Base-by-base conservation (phyloP, 352 stramenopile genomes). In the Phytophthora uliginosa region DNA sequence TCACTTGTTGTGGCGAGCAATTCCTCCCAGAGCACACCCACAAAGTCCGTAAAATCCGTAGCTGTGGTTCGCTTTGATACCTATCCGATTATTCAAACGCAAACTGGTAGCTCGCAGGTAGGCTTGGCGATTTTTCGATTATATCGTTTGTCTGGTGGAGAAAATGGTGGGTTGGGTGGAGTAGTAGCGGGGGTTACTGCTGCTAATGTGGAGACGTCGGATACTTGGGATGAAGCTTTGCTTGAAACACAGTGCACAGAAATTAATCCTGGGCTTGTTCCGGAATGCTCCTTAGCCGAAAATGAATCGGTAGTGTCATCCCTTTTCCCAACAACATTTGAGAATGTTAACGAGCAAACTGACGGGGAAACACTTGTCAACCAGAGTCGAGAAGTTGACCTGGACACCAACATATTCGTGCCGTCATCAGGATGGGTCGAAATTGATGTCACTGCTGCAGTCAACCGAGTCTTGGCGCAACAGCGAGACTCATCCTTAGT, bases 141-240 rank as follows among this genome's bases (percentile, higher is more conserved):
- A 18, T 93, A 78, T 77, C 85, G 86, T 0, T n/a, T 87, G 1
- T 78, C 61, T 51, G 85, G 85, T 2, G 86, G 86, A 17, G 86
- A 94, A 61, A 93, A 94, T 45, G 69, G 77, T 28, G 86, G 86
- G 0, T 59, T 94, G 0, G 85, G 86, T 22, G 86, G 86, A 1
- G 78, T 93, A 33, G 58, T 66, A 28, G 76, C 92, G 4, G 85
- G 86, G 31, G 85, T 85, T 9, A 73, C 71, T 6, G 67, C 69
- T 28, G 72, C 79, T 13, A 56, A 59, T 3, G 56, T 59, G 5
- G 56, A 65, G 2, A n/a, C 71, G 2, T 69, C 81, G 0, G 60
- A 70, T 18, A 53, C 33, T 0, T 92, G 83, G 86, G 54, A 82
- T 45, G 84, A 91, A 74, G 55, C 33, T 24, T 70, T 66, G 17